Base-by-base conservation (phyloP, 1,284 basidiomycete species). In the Marasmius fiardii region DNA sequence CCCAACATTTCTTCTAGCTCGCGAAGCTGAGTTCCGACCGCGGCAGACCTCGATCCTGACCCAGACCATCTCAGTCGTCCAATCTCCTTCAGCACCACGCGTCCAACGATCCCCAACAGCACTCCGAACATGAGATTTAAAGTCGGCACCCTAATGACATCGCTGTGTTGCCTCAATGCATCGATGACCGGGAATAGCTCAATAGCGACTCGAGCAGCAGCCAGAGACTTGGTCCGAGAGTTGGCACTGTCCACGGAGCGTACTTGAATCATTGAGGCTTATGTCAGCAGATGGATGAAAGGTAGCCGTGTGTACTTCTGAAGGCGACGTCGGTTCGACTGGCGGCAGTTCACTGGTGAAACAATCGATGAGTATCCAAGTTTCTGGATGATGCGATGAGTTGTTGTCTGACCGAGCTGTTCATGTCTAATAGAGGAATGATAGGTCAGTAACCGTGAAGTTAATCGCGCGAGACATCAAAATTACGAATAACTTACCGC, bases 21-120 rank as follows among this genome's bases (percentile, higher is more conserved):
- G 3, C 54, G 41, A 20, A 45, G 33, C 20, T 43, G 14, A 0
- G 20, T 10, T 47, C 43, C 44, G 33, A 21, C 43, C n/a, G 31
- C 24, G 18, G 20, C 14, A 20, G 23, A 14, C 16, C 41, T 41
- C 12, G 35, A n/a, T 24, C 35, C 39, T 26, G n/a, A n/a, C n/a
- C n/a, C n/a, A n/a, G n/a, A n/a, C n/a, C n/a, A n/a, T n/a, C 57
- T 41, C 35, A 52, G n/a, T 21, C 53, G 35, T 31, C 28, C 5
- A 1, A 58, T 31, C 37, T 58, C 57, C 11, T 55, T 44, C 2
- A 58, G 35, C 12, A 58, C 57, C 35, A 53, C 49, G 31, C 57
- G 51, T 12, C 55, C 51, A 18, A 26, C 44, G 12, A 50, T 49
- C 57, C 57, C n/a, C n/a, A n/a, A 58, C 16, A 54, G 54, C 7